phyloP scores from a whole-genome alignment of 2,329 filamentous ascomycete genomes.

The Trichoderma breve region DNA sequence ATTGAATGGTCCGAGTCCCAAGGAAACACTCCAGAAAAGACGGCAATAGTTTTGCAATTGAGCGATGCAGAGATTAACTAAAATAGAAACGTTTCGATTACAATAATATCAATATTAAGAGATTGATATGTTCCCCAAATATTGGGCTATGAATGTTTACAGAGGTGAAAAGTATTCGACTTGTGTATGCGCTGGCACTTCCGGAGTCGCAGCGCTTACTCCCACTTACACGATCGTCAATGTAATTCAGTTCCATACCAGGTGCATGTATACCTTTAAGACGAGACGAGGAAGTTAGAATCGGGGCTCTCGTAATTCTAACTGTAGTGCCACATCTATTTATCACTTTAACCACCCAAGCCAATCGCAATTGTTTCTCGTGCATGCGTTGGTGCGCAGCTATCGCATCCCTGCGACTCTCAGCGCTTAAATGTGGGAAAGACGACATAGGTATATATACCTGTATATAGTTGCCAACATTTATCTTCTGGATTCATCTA shows the following conservation, averaged over 20 bases:
- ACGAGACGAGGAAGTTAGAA: not conserved
- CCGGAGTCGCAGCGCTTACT: too few species aligned
- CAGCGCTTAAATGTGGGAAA: not conserved
- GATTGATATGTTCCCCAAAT: not conserved
- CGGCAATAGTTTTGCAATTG: not conserved
- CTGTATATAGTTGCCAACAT: not conserved
- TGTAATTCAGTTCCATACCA: not conserved
- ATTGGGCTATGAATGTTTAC: not conserved
- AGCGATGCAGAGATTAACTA: not conserved
- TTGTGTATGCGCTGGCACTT: too few species aligned
- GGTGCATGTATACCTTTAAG: not conserved
- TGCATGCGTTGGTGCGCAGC: not conserved
- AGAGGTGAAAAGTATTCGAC: too few species aligned
- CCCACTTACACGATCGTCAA: not conserved
- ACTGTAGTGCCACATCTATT: not conserved
- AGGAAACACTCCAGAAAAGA: not conserved
- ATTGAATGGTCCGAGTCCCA: not conserved
- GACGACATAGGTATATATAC: not conserved
- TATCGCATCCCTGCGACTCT: not conserved
- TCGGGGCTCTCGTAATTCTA: not conserved
- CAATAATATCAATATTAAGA: not conserved
- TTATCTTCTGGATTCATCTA: not conserved
- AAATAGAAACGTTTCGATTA: not conserved
- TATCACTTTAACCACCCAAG: rapidly evolving
- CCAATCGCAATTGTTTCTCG: not conserved